Conservation (phyloP, 192 early-diverging fungal species). For the Coemansia sp. region DNA sequence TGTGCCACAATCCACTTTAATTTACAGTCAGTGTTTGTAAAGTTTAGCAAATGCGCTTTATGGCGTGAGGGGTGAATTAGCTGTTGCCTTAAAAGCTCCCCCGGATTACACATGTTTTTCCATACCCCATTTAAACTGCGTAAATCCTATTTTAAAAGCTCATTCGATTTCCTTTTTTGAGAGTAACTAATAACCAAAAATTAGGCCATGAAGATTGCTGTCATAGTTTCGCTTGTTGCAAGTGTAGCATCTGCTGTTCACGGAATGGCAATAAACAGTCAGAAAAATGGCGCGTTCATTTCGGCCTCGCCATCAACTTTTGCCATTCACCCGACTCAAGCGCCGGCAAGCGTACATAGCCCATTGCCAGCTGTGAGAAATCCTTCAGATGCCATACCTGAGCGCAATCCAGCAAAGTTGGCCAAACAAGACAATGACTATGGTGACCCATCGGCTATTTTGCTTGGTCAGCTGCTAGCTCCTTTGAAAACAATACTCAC, state of each 20-base stretch:
- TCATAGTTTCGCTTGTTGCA: slow-evolving; percentile 7
- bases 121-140: too few species aligned
- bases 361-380: background rate
- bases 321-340: background rate
- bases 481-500: slow-evolving; percentile 14
- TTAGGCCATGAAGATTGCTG: slow-evolving; percentile 10
- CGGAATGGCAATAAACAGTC: slow-evolving; percentile 19
- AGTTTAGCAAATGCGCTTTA: background rate
- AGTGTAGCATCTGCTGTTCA: background rate
- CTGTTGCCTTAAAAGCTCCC: too few species aligned
- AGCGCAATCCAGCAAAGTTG: background rate
- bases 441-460: background rate
- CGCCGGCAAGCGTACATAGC: background rate
- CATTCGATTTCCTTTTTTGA: slow-evolving; percentile 4
- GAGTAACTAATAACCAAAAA: background rate
- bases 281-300: slow-evolving; percentile 23
- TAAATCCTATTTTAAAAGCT: background rate
- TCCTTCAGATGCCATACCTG: too few species aligned
- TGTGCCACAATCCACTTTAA: slow-evolving; percentile 5
- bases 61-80: too few species aligned
- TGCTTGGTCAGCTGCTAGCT: slow-evolving; percentile 17
- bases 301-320: too few species aligned
- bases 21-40: background rate
- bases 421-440: background rate
- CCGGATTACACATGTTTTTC: too few species aligned